Conservation (phyloP, 2,329 filamentous ascomycete genomes). For the Alternaria sp. region DNA sequence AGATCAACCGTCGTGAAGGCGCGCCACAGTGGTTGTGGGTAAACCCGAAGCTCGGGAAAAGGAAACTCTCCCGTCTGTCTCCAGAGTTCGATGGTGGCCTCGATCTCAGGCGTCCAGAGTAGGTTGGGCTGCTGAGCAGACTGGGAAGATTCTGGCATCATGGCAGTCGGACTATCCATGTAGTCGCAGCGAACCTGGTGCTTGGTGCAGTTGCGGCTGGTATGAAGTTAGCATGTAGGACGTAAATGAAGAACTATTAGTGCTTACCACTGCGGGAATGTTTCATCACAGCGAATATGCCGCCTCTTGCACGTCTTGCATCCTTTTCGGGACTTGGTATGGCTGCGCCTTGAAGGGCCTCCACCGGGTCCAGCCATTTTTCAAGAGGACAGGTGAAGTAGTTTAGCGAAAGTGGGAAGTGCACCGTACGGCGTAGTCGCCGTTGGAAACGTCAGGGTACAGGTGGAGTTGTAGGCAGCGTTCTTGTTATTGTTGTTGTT, state of each 20-base stretch:
- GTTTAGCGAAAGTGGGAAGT: conserved; percentile 29
- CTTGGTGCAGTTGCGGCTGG: conserved; percentile 95
- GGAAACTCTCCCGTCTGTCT: conserved; percentile 83
- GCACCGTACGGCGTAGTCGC: conserved; percentile 21
- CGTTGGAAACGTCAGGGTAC: conserved; percentile 26
- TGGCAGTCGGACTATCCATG: conserved; percentile 80
- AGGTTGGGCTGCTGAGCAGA: conserved; percentile 68
- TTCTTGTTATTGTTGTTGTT: too few relatives aligned
- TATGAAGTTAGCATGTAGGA: conserved; percentile 31
- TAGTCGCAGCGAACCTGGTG: conserved; percentile 99
- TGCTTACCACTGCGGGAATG: conserved; percentile 91
- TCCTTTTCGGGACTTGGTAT: conserved; percentile 98
- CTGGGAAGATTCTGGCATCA: conserved; percentile 62
- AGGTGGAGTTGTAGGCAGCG: conserved; percentile 22
- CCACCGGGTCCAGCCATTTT: conserved; percentile 91
- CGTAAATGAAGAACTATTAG: background rate
- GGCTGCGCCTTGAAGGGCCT: conserved; percentile 88
- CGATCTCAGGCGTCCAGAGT: conserved; percentile 86
- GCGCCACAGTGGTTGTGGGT: conserved; percentile 75
- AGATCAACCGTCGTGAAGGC: conserved; percentile 79
- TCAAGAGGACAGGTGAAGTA: conserved; percentile 14
- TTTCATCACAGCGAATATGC: conserved; percentile 98
- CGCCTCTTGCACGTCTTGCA: conserved; percentile 98
- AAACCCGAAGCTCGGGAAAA: conserved; percentile 81
- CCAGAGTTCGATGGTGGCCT: conserved; percentile 83